These are phyloP conservation scores for Talaromyces rugulosus DNA, from an alignment of 2,329 filamentous ascomycete species.

Conservation along the genomic window DNA sequence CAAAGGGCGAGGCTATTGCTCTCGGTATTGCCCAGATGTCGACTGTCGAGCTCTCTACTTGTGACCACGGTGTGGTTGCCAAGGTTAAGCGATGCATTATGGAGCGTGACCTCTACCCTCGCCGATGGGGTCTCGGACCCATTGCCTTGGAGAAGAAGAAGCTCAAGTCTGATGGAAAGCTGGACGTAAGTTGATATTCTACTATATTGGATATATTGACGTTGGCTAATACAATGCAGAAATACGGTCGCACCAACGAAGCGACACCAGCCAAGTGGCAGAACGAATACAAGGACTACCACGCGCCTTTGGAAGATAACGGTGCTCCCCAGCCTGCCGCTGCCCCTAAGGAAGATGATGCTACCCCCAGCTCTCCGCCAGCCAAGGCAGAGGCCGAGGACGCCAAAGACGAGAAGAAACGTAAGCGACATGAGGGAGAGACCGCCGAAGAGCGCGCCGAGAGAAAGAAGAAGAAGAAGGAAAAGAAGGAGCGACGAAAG, in stretches of 20 bases:
- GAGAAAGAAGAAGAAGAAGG: slow-evolving; percentile 50
- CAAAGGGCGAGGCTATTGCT: slow-evolving; percentile 97
- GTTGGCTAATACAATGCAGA: slow-evolving; percentile 43
- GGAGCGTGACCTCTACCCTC: slow-evolving; percentile 96
- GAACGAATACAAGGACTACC: slow-evolving; percentile 86
- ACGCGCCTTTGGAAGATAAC: slow-evolving; percentile 46
- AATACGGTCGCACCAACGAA: slow-evolving; percentile 91
- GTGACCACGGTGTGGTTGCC: slow-evolving; percentile 94
- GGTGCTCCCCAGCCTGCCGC: slow-evolving; percentile 44
- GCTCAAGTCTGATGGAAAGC: slow-evolving; percentile 95
- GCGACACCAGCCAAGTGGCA: slow-evolving; percentile 92
- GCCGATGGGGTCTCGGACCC: slow-evolving; percentile 93
- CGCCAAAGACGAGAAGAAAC: slow-evolving; percentile 48
- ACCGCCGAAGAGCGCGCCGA: slow-evolving; percentile 45
- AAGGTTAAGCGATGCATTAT: slow-evolving; percentile 99
- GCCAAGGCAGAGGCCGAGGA: slow-evolving; percentile 42
- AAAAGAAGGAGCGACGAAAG: slow-evolving; percentile 68
- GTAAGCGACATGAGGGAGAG: slow-evolving; percentile 54
- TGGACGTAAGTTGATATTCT: slow-evolving; percentile 59
- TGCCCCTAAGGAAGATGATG: slow-evolving; percentile 34
- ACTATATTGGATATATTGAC: too few species aligned
- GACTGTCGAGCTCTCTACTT: slow-evolving; percentile 91
- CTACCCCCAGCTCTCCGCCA: slow-evolving; percentile 23
- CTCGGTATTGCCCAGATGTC: slow-evolving; percentile 97
- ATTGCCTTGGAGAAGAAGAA: slow-evolving; percentile 98